phyloP scores from a whole-genome alignment of 768 basidiomycete species.

The Tricholoma terreum region DNA sequence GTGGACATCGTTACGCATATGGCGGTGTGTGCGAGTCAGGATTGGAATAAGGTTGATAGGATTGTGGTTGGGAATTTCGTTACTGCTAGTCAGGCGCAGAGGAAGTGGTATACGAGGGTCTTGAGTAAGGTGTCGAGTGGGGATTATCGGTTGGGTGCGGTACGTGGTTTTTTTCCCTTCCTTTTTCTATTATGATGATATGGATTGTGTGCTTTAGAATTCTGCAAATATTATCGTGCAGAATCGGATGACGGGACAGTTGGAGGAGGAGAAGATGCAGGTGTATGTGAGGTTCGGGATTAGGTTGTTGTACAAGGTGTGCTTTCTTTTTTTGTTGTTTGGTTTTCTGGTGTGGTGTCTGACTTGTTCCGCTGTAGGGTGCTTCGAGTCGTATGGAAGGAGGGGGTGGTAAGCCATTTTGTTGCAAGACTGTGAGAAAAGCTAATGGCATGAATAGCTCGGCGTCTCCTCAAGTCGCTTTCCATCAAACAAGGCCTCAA shows the following conservation, averaged over 20 bases:
- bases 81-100: conserved; percentile 90
- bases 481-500: conserved; percentile 94
- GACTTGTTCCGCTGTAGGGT: conserved; percentile 42
- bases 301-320: conserved; percentile 81
- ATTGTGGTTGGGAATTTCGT: conserved; percentile 95
- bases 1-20: conserved; percentile 95
- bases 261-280: conserved; percentile 99
- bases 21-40: conserved; percentile 92
- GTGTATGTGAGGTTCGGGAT: conserved; percentile 91
- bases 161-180: conserved; percentile 35
- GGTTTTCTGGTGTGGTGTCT: not conserved
- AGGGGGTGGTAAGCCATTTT: conserved; percentile 56
- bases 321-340: conserved; percentile 2
- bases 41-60: conserved; percentile 86
- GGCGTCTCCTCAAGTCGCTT: conserved; percentile 80
- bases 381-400: conserved; percentile 89
- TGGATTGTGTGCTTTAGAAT: conserved; percentile 48
- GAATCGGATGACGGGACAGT: conserved; percentile 84
- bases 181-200: conserved; percentile 1
- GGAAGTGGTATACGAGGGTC: conserved; percentile 95
- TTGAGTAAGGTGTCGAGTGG: conserved; percentile 84
- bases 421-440: not conserved
- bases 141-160: conserved; percentile 87
- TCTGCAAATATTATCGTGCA: conserved; percentile 98
- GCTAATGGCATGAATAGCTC: conserved; percentile 43